Evolutionary conservation across 306 rosid genomes (phyloP), one percentile per base, ranked within the genome.

Genomic region (Oxytropis ochrocephala): DNA sequence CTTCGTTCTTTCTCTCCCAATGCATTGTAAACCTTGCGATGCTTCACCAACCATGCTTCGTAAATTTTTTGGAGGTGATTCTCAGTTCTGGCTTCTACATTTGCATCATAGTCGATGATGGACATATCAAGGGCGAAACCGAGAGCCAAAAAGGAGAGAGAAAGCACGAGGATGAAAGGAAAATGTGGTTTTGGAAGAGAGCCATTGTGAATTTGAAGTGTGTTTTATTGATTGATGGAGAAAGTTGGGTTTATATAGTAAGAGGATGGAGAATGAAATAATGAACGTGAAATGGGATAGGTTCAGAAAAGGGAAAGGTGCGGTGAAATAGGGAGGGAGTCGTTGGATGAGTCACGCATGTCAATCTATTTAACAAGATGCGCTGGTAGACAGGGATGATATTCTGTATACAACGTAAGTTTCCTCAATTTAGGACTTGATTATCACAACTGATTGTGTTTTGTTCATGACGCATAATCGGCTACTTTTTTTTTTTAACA

Each of bases 1-100:
- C 97, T 73, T 1, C 43, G 14, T 63, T 88, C 89, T 43, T 84
- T 85, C 88, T 94, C 96, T 4, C 91, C 89, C 32, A 94, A 11
- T 0, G 80, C 89, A 24, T 94, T 90, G 83, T 88, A 84, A 8
- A 65, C 59, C 67, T 91, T 94, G 6, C 86, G 76, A 30, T 94
- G 96, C 50, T 64, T 83, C 54, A 85, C 76, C 32, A 91, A 74
- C 97, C 98, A 94, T 0, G 80, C 77, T 79, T 90, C 91, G 71
- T 88, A 94, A 32, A 81, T 2, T 12, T 47, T 35, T 68, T 44
- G 69, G 33, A 82, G 46, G 63, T 82, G 89, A 0, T 1, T 18
- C 27, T 85, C 84, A 5, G 80, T 43, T 9, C 71, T 66, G 2
- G 30, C 13, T 2, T 49, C 63, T 48, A 84, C 79, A 7, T 76